Conservation (phyloP, 305 asterid species). For the Andrographis paniculata region DNA sequence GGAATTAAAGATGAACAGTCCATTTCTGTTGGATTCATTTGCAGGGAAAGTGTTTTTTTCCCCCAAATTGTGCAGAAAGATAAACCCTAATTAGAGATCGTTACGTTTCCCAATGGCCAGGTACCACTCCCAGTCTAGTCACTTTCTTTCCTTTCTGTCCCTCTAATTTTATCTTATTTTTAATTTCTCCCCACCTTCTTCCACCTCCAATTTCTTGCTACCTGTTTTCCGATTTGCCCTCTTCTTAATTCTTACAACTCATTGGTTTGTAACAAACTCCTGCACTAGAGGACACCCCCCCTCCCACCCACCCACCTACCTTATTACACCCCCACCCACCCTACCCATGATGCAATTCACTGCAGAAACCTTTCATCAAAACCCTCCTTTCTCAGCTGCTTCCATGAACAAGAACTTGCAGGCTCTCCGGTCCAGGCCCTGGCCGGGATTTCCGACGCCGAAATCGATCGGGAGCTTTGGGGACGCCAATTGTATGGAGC, state of each 20-base stretch:
- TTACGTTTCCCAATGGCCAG: slow-evolving; percentile 58
- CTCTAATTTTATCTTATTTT: slow-evolving; percentile 7
- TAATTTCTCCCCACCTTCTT: neutral
- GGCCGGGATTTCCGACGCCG: slow-evolving; percentile 63
- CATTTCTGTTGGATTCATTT: slow-evolving; percentile 35
- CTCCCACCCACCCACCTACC: no score
- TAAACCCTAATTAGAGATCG: slow-evolving; percentile 16
- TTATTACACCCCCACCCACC: neutral
- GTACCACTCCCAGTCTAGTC: slow-evolving; percentile 79
- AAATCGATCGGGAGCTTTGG: slow-evolving; percentile 39
- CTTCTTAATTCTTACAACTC: no score
- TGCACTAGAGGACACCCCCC: no score
- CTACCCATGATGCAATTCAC: slow-evolving; percentile 59
- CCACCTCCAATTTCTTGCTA: neutral
- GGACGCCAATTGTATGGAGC: slow-evolving; percentile 89
- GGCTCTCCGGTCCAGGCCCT: slow-evolving; percentile 26
- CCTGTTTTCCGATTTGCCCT: neutral
- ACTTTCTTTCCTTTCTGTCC: slow-evolving; percentile 57
- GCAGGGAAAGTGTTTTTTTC: slow-evolving; percentile 26
- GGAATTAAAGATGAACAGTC: slow-evolving; percentile 51
- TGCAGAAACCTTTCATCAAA: slow-evolving; percentile 41
- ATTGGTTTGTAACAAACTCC: no score
- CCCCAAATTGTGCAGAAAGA: slow-evolving; percentile 9
- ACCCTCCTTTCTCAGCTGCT: slow-evolving; percentile 24
- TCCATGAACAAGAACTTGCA: slow-evolving; percentile 29